Evolutionary conservation across 2,329 filamentous ascomycete species (phyloP).

Genomic region (Cytospora leucostoma): DNA sequence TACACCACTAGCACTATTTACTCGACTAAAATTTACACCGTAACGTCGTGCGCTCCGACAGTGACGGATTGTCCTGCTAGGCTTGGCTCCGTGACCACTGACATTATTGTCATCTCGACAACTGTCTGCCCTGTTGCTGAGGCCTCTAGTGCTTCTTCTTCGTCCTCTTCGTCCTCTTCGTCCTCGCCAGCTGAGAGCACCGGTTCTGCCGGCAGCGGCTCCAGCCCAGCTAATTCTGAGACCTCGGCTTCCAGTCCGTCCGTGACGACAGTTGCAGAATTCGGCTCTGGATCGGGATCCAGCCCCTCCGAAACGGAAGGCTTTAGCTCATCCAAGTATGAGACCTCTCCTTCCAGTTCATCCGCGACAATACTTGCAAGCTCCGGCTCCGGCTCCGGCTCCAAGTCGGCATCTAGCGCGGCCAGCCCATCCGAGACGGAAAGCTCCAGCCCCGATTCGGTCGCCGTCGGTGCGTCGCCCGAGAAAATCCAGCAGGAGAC

Average conservation of each 20-base stretch:
- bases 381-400: no score
- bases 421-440: background rate
- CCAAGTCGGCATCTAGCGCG: slow-evolving; percentile 1
- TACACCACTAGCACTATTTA: slow-evolving; percentile 43
- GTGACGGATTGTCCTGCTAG: slow-evolving; percentile 42
- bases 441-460: slow-evolving; percentile 3
- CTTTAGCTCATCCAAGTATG: background rate
- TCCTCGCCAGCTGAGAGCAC: slow-evolving; percentile 17
- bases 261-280: no score
- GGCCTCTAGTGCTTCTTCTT: background rate
- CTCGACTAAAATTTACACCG: slow-evolving; percentile 50
- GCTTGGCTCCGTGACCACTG: slow-evolving; percentile 41
- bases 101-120: slow-evolving; percentile 46
- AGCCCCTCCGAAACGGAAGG: background rate
- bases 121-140: slow-evolving; percentile 45
- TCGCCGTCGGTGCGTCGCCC: background rate
- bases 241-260: background rate
- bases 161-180: slow-evolving; percentile 7
- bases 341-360: background rate
- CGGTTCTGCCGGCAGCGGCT: background rate
- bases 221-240: slow-evolving; percentile 1
- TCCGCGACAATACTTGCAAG: background rate
- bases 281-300: background rate
- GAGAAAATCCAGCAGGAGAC: slow-evolving; percentile 1
- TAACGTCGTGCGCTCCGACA: slow-evolving; percentile 56